Conservation (phyloP, 208 protist genomes). For the Acanthamoeba lenticulata region DNA sequence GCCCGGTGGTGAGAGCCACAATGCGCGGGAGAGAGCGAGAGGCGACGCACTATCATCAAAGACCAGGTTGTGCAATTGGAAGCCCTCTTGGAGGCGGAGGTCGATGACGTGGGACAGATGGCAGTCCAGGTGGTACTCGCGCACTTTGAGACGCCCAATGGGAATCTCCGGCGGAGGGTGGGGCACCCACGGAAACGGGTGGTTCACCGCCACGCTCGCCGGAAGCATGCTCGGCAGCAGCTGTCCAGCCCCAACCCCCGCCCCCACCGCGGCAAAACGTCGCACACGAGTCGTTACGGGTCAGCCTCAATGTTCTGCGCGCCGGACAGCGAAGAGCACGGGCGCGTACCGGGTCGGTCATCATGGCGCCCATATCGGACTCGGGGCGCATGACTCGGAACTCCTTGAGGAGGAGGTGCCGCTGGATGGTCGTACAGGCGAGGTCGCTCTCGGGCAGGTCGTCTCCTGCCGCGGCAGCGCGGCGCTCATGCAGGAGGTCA, state of each 20-base stretch:
- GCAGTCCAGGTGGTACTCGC: conserved; percentile 57
- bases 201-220: conserved; percentile 2
- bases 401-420: conserved; percentile 12
- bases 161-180: conserved; percentile 18
- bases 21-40: neutral
- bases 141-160: conserved; percentile 22
- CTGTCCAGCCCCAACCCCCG: neutral
- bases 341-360: neutral
- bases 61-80: conserved; percentile 46
- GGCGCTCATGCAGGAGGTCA: neutral
- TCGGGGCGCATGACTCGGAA: conserved; percentile 6
- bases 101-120: conserved; percentile 56
- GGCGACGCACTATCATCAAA: neutral
- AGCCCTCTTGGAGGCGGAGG: conserved; percentile 57
- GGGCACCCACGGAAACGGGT: conserved; percentile 47
- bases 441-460: neutral
- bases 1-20: neutral
- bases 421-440: conserved; percentile 15
- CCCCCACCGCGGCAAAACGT: neutral
- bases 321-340: neutral
- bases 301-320: neutral
- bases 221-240: conserved; percentile 23
- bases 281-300: too few relatives aligned
- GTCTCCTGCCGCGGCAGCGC: too few relatives aligned
- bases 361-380: neutral